Conservation (phyloP, 192 early-diverging fungal species). For the Kickxella alabastrina region DNA sequence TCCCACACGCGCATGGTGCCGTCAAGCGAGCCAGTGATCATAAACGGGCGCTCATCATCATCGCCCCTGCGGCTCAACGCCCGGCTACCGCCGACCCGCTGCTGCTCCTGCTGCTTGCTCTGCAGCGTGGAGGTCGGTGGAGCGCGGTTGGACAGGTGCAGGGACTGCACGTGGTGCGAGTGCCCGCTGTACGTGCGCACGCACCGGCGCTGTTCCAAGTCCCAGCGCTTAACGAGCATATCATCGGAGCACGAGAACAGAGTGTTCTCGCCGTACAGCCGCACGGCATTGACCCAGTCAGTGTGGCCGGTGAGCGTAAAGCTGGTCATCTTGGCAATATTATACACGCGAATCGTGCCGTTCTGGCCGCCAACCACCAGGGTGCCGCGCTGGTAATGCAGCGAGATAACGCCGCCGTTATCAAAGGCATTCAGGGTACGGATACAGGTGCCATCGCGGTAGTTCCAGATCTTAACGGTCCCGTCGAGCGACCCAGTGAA, state of each 20-base stretch:
- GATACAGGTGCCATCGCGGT: constrained; percentile 82
- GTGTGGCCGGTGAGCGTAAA: constrained; percentile 75
- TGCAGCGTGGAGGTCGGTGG: constrained; percentile 8
- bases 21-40: constrained; percentile 84
- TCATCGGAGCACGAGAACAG: constrained; percentile 90
- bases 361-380: constrained; percentile 85
- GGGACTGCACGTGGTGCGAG: constrained; percentile 68
- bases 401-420: constrained; percentile 70
- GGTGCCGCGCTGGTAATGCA: constrained; percentile 75
- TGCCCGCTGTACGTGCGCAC: constrained; percentile 70
- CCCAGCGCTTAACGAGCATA: constrained; percentile 76
- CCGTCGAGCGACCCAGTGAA: constrained; percentile 90
- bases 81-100: neutral
- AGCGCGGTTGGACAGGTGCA: constrained; percentile 36
- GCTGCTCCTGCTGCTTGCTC: too few species aligned
- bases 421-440: constrained; percentile 60
- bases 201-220: constrained; percentile 67
- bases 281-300: constrained; percentile 91
- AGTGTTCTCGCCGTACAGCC: constrained; percentile 62
- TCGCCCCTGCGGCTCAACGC: neutral
- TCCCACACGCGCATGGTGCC: constrained; percentile 92
- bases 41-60: constrained; percentile 30
- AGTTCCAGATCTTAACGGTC: constrained; percentile 91
- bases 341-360: constrained; percentile 83
- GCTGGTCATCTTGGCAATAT: constrained; percentile 56